These are phyloP conservation scores for Parasarocladium wereldwijsianum DNA, from an alignment of 2,329 filamentous ascomycete species.

Conservation along the genomic window DNA sequence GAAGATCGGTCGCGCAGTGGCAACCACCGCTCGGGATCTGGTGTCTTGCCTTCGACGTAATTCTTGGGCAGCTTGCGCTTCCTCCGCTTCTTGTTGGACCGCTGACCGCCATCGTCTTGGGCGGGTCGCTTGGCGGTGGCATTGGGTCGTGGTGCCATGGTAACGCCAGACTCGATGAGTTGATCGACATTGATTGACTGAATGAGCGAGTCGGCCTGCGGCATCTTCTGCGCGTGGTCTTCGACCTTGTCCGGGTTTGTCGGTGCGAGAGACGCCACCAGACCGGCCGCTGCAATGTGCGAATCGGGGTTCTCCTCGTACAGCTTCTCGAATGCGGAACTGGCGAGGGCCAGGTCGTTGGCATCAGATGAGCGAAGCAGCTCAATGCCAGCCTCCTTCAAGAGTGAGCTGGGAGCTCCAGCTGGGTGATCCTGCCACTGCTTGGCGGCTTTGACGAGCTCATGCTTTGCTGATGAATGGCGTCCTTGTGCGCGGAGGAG, in stretches of 20 bases:
- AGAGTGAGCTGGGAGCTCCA: constrained; percentile 40
- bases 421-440: constrained; percentile 58
- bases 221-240: constrained; percentile 39
- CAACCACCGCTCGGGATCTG: constrained; percentile 87
- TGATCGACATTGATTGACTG: constrained; percentile 42
- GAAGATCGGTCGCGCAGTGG: constrained; percentile 78
- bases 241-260: constrained; percentile 40
- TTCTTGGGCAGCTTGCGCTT: constrained; percentile 54
- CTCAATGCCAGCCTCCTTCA: constrained; percentile 70
- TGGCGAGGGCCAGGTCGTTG: constrained; percentile 55
- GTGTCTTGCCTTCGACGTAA: constrained; percentile 61
- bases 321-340: constrained; percentile 64
- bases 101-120: constrained; percentile 18
- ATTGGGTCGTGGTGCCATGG: constrained; percentile 18
- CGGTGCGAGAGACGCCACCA: constrained; percentile 69
- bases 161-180: constrained; percentile 53
- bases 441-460: constrained; percentile 63
- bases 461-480: constrained; percentile 52
- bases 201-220: constrained; percentile 47
- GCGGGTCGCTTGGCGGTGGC: constrained; percentile 29
- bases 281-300: constrained; percentile 58
- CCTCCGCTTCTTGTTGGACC: constrained; percentile 41
- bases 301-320: constrained; percentile 52
- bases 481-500: constrained; percentile 67
- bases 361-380: constrained; percentile 61